Evolutionary conservation across 164 flowering plant species (phyloP), one percentile per base, ranked within the genome.

Genomic region (Stephania cephalantha): DNA sequence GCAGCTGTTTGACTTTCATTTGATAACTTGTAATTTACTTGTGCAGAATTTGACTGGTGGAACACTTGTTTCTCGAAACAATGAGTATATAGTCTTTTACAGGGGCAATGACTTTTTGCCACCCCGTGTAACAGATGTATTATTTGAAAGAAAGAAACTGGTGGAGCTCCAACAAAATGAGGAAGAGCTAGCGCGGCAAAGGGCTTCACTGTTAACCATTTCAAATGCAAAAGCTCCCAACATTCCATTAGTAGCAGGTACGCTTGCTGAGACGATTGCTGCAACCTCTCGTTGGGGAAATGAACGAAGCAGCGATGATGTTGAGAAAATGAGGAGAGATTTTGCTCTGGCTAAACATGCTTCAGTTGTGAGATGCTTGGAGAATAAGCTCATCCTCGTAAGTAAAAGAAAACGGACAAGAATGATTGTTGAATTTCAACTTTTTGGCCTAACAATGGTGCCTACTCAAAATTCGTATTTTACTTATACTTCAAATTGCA

Each of bases 51-150:
- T 95, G 82, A 93, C 99, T 12, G 97, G 98, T 42, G 99, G 98
- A 22, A 88, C 91, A 44, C 83, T 95, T 50, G 64, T 95, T 50
- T 92, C 97, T 46, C 86, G 98, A 81, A 95, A 92, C 88, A 91
- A 90, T 82, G 97, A 93, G 5, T 93, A 79, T 71, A 89, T 95
- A 65, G 97, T 95, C 58, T 88, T 93, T 77, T 91, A 95, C 82
- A 84, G 98, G 82, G 99, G 99, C 22, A 92, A 95, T 76, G 97
- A 93, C 79, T 95, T 89, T 82, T 74, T 95, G 80, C 84, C 99
- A 17, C 92, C 91, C n/a, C 76, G 29, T 58, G 83, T 95, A 61
- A 82, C 84, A 7, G 81, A 83, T 55, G 77, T 83, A 74, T 77
- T 93, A 74, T 73, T 75, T 48, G 92, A 90, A 78, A 89, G 94